These are phyloP conservation scores for Trypanosomatidae sp. DNA, from an alignment of 208 protist genomes.

Conservation along the genomic window DNA sequence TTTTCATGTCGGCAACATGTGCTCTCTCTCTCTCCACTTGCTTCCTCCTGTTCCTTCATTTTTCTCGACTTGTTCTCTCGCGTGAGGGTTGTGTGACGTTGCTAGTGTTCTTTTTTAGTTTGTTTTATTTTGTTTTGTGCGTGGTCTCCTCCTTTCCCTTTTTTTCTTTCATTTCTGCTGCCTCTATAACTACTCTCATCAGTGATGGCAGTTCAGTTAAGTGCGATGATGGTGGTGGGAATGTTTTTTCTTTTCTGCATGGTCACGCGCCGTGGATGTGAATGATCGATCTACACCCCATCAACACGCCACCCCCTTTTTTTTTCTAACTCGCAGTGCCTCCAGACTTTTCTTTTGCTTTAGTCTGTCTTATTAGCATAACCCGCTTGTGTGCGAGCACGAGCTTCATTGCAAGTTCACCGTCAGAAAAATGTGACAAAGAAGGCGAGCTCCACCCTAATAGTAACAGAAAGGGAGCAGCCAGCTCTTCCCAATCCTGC, in stretches of 20 bases:
- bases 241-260: background rate
- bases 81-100: background rate
- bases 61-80: constrained; percentile 3
- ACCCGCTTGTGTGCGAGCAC: background rate
- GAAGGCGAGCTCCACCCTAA: background rate
- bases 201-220: background rate
- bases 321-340: background rate
- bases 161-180: background rate
- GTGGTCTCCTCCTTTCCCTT: background rate
- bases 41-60: constrained; percentile 4
- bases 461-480: background rate
- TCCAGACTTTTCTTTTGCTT: background rate
- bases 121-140: background rate
- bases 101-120: background rate
- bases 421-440: background rate
- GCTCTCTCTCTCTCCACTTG: too few species aligned
- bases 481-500: background rate
- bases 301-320: background rate
- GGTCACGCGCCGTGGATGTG: background rate
- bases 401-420: background rate
- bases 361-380: background rate
- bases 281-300: background rate
- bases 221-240: background rate
- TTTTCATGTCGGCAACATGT: too few species aligned
- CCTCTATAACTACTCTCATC: background rate